Percentiles rank a stretch among this genome's conserved stretches.
Conservation (phyloP, 2,329 filamentous ascomycete species). For the Alternaria ethzedia region DNA sequence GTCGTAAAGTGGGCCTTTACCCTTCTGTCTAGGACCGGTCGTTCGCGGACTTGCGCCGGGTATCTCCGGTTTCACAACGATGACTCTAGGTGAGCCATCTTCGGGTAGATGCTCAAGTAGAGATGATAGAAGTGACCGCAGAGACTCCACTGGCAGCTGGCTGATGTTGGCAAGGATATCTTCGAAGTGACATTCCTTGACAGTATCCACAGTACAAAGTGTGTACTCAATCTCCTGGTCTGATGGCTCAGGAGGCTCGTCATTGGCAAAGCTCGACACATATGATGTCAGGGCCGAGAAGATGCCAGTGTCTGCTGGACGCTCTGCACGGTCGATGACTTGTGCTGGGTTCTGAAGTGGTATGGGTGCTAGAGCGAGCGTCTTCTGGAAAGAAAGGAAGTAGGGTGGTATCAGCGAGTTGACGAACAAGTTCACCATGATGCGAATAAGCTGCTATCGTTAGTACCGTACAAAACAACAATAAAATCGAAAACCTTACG, state of each 20-base stretch:
- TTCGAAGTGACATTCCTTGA: constrained; percentile 85
- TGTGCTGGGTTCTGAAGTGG: constrained; percentile 90
- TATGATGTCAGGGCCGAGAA: constrained; percentile 96
- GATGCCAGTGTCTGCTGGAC: constrained; percentile 79
- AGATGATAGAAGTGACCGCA: constrained; percentile 71
- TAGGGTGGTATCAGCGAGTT: constrained; percentile 91
- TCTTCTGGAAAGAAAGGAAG: constrained; percentile 68
- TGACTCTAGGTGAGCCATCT: constrained; percentile 78
- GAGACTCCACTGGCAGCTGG: constrained; percentile 64
- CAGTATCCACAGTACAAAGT: constrained; percentile 89
- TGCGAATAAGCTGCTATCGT: constrained; percentile 75
- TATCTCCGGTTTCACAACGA: constrained; percentile 87
- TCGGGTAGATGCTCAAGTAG: constrained; percentile 87
- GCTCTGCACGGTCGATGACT: constrained; percentile 85
- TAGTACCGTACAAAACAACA: constrained; percentile 32
- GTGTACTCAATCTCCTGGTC: constrained; percentile 97
- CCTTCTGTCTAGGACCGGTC: constrained; percentile 64
- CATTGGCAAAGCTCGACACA: constrained; percentile 97
- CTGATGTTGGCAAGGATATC: constrained; percentile 84
- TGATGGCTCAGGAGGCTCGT: constrained; percentile 95
- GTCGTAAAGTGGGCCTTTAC: constrained; percentile 74
- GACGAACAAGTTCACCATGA: constrained; percentile 93
- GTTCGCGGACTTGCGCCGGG: constrained; percentile 66
- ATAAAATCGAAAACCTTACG: constrained; percentile 57
- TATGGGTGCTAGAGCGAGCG: constrained; percentile 77